Conservation (phyloP, 202 grass and related monocot species). For the Musa balbisiana region DNA sequence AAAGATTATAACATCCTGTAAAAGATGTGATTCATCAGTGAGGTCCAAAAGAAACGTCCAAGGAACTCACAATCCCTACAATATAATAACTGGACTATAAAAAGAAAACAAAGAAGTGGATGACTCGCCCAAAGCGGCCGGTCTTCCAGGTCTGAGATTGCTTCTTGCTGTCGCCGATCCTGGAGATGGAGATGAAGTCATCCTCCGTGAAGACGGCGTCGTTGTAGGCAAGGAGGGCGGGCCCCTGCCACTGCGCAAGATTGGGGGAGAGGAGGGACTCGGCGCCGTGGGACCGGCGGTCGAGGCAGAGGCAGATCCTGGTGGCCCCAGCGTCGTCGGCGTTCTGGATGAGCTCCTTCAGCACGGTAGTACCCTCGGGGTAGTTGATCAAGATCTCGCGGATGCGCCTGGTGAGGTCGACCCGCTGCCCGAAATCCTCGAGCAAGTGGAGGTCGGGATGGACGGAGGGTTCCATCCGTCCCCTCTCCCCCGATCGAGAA, state of each 20-base stretch:
- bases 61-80: not conserved
- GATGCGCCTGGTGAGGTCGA: constrained; percentile 89
- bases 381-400: constrained; percentile 94
- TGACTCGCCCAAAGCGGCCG: constrained; percentile 67
- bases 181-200: constrained; percentile 89
- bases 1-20: not conserved
- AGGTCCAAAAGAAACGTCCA: not conserved
- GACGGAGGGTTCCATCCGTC: constrained; percentile 1
- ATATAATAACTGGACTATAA: not conserved
- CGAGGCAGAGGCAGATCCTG: constrained; percentile 81
- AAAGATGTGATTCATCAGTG: not conserved
- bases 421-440: constrained; percentile 95
- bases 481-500: not conserved
- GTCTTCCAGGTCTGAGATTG: constrained; percentile 90
- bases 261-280: constrained; percentile 53
- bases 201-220: constrained; percentile 86
- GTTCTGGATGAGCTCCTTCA: constrained; percentile 91
- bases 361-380: constrained; percentile 85
- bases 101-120: not conserved
- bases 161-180: constrained; percentile 84
- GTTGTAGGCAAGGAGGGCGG: constrained; percentile 69
- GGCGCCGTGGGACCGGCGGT: constrained; percentile 55
- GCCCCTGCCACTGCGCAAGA: constrained; percentile 86
- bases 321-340: constrained; percentile 77
- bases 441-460: constrained; percentile 27